Conservation (phyloP, 73 alveolate species). For the Urostyla sp. region DNA sequence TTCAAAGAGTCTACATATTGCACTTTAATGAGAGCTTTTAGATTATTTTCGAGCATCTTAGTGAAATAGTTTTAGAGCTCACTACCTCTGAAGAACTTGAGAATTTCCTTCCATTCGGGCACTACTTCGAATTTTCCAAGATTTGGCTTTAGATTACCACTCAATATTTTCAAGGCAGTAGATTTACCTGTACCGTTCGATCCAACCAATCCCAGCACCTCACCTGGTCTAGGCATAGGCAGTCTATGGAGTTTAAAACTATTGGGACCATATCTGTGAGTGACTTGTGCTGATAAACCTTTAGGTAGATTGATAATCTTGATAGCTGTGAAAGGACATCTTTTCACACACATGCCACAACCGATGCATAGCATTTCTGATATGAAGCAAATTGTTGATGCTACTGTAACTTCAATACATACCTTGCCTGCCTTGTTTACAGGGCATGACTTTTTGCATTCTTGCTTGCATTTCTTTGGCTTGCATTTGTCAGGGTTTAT, state of each 20-base stretch:
- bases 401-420: slow-evolving; percentile 91
- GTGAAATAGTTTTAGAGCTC: slow-evolving; percentile 96
- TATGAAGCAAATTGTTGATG: slow-evolving; percentile 75
- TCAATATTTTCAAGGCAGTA: slow-evolving; percentile 94
- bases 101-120: slow-evolving; percentile 96
- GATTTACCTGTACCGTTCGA: slow-evolving; percentile 99
- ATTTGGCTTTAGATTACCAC: slow-evolving; percentile 98
- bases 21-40: slow-evolving; percentile 96
- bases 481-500: slow-evolving; percentile 98
- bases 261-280: slow-evolving; percentile 98
- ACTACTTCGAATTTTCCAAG: slow-evolving; percentile 96
- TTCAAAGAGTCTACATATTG: slow-evolving; percentile 98
- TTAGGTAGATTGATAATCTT: slow-evolving; percentile 97
- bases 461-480: slow-evolving; percentile 98
- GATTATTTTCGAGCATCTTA: slow-evolving; percentile 93
- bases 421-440: slow-evolving; percentile 95
- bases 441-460: slow-evolving; percentile 98
- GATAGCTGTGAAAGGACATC: slow-evolving; percentile 98
- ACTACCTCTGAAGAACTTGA: slow-evolving; percentile 96
- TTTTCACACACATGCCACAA: slow-evolving; percentile 98
- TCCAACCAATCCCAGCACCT: slow-evolving; percentile 98
- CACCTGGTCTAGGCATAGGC: slow-evolving; percentile 98
- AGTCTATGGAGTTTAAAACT: slow-evolving; percentile 97
- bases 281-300: slow-evolving; percentile 91
- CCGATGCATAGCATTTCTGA: slow-evolving; percentile 98